Base-by-base conservation (phyloP, 2,329 filamentous ascomycete species). In the Thielaviopsis euricoi region DNA sequence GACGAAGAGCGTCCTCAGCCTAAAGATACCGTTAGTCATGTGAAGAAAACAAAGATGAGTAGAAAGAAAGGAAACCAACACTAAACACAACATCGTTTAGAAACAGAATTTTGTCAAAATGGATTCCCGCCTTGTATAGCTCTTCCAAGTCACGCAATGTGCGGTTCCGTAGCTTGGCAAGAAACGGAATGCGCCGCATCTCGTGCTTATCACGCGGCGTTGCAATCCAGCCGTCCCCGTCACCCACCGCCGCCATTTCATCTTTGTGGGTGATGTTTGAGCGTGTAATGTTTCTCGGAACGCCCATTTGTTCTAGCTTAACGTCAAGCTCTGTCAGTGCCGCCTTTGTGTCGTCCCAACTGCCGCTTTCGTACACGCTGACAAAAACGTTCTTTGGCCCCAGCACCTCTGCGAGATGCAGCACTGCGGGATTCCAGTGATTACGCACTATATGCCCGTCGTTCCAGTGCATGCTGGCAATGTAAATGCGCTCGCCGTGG, bases 391-490 rank as follows among this genome's bases (percentile, higher is more conserved):
- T 86, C 2, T 80, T 73, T 0, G 76, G 69, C 0, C 84, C 84
- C 3, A 87, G 69, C 6, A 72, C 70, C 52, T 75, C 70, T 5
- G 78, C 74, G 21, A 88, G 70, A 1, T 76, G 71, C 6, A 84
- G 60, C 2, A 88, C 71, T 0, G 80, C 81, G 6, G 74, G 68
- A 61, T 76, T 81, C 84, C 85, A 88, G 63, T 82, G 76, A 5
- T 71, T 71, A 7, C 77, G 74, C 1, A 88, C 72, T 23, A 86
- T 71, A 1, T 67, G 66, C 60, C 78, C 84, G 62, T 80, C 80
- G 64, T 85, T 87, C 75, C 82, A 86, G 65, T 86, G 82, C 65
- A 84, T 80, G 61, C 79, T 80, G 4, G 82, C 80, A 61, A 89
- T 85, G 69, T 81, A 88, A 61, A 88, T 76, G 62, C 71, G 70